Conservation (phyloP, 371 early-diverging fungal species). For the Quaeritorhiza haematococci region DNA sequence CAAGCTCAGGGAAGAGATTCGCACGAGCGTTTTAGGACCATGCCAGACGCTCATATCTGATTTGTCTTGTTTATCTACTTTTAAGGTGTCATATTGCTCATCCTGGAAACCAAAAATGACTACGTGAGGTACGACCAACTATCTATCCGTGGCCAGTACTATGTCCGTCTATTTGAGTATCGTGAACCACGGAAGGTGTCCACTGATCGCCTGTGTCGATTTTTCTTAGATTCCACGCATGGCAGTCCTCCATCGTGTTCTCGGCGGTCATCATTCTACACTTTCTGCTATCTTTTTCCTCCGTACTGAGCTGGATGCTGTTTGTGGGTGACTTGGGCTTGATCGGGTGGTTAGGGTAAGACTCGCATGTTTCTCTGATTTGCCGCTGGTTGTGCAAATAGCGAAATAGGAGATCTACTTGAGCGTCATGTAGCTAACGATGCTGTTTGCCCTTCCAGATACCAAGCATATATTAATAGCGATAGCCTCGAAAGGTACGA, state of each 20-base stretch:
- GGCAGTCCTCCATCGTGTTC: conserved; percentile 54
- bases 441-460: conserved; percentile 35
- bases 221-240: conserved; percentile 67
- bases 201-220: not conserved
- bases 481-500: conserved; percentile 56
- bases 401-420: no score
- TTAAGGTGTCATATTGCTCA: conserved; percentile 63
- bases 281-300: conserved; percentile 46
- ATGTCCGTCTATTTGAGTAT: not conserved
- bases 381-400: no score
- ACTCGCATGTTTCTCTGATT: no score
- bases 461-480: conserved; percentile 59
- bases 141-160: not conserved
- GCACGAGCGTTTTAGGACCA: no score
- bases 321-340: conserved; percentile 44
- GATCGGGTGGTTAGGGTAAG: conserved; percentile 44
- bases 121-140: conserved; percentile 32
- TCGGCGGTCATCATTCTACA: conserved; percentile 28
- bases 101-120: conserved; percentile 55
- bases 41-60: no score
- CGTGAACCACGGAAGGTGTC: not conserved
- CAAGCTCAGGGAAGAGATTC: no score
- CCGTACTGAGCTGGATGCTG: conserved; percentile 52
- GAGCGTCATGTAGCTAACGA: no score
- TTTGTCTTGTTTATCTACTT: no score